Conservation (phyloP, 148 eudicot genomes). For the Rhododendron williamsianum region DNA sequence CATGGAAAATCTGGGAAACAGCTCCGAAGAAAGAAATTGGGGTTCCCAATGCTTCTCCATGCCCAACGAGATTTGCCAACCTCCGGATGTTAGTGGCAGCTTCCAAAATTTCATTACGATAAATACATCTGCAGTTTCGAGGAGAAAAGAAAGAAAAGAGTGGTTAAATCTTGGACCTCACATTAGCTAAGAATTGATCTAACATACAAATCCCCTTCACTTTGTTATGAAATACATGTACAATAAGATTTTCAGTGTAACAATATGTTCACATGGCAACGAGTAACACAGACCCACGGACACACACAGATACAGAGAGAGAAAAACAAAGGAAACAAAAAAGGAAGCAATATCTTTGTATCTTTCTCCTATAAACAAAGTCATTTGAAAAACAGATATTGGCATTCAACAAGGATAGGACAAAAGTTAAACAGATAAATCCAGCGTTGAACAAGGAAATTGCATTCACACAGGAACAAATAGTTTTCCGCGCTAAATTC, state of each 20-base stretch:
- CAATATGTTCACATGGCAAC: neutral
- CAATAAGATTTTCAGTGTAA: neutral
- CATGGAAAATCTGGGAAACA: neutral
- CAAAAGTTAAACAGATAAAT: neutral
- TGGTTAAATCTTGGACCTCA: neutral
- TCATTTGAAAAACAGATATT: neutral
- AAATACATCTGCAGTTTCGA: neutral
- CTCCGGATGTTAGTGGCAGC: neutral
- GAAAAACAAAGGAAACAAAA: neutral
- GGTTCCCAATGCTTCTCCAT: neutral
- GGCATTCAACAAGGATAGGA: neutral
- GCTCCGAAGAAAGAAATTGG: neutral
- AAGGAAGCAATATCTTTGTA: neutral
- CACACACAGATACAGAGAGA: neutral
- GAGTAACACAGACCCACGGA: neutral
- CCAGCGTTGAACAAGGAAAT: neutral
- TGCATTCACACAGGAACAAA: neutral
- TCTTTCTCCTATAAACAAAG: neutral
- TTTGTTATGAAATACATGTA: neutral
- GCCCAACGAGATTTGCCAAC: neutral
- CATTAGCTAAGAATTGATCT: neutral
- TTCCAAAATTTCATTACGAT: neutral
- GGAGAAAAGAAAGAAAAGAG: neutral
- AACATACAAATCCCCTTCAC: neutral
- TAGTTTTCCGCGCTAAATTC: neutral